Conservation (phyloP, 2,329 filamentous ascomycete genomes). For the Thermochaetoides dissita region DNA sequence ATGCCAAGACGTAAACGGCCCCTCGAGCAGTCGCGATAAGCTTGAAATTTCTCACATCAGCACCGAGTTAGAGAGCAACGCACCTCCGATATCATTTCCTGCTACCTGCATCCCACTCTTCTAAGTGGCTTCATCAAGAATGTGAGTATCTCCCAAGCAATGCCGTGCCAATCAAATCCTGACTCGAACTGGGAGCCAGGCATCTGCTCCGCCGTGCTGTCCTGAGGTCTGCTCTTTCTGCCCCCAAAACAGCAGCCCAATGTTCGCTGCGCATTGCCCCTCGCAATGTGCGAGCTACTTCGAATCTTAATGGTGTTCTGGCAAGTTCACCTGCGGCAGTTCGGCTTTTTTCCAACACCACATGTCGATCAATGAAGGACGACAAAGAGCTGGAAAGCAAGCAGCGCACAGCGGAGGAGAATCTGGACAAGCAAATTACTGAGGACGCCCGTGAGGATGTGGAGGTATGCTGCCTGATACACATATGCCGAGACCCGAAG, state of each 20-base stretch:
- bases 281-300: slow-evolving; percentile 11
- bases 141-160: too few species aligned
- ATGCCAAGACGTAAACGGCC: too few species aligned
- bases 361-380: slow-evolving; percentile 11
- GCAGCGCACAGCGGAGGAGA: slow-evolving; percentile 2
- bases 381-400: slow-evolving; percentile 4
- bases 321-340: slow-evolving; percentile 8
- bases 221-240: slow-evolving; percentile 20
- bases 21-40: too few species aligned
- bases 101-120: too few species aligned
- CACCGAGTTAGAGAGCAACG: too few species aligned
- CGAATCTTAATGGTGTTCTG: slow-evolving; percentile 4
- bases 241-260: slow-evolving; percentile 15
- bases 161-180: too few species aligned
- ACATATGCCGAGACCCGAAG: too few species aligned
- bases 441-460: slow-evolving; percentile 3
- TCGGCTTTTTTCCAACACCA: slow-evolving; percentile 21
- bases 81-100: too few species aligned
- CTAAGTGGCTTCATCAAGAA: too few species aligned
- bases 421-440: background rate
- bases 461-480: background rate
- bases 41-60: too few species aligned
- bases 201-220: slow-evolving; percentile 21
- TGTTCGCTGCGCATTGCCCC: slow-evolving; percentile 14
- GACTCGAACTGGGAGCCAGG: slow-evolving; percentile 12